phyloP scores from a whole-genome alignment of 805 yeast genomes.

The Limtongia smithiae region DNA sequence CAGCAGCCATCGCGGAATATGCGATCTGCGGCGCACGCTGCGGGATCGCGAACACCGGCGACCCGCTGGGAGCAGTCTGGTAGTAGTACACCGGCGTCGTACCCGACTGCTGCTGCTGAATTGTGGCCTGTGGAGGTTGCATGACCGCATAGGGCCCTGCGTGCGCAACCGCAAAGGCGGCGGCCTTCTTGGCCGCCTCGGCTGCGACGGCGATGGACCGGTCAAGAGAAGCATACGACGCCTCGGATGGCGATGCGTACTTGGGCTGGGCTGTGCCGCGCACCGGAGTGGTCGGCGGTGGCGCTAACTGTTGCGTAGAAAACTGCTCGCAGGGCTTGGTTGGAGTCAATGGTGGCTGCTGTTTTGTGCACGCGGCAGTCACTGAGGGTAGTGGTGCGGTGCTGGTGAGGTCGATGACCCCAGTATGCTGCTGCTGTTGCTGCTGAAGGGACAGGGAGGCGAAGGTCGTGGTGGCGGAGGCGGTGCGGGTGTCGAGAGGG shows the following conservation, averaged over 20 bases:
- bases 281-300: conserved; percentile 16
- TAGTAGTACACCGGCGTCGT: not conserved
- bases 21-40: no score
- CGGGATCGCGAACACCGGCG: no score
- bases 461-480: not conserved
- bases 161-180: no score
- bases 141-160: not conserved
- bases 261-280: conserved; percentile 12
- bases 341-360: conserved; percentile 16
- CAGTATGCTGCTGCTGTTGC: no score
- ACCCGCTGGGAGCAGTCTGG: no score
- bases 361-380: not conserved
- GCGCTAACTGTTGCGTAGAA: no score
- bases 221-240: conserved; percentile 26
- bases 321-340: not conserved
- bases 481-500: not conserved
- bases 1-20: no score
- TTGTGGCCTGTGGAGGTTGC: not conserved
- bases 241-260: conserved; percentile 25
- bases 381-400: no score
- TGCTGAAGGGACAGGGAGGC: not conserved
- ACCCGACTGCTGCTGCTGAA: not conserved
- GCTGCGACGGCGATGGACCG: conserved; percentile 24
- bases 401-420: not conserved
- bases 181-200: conserved; percentile 21